Evolutionary conservation across 768 basidiomycete species (phyloP).

Genomic region (Lactifluus subvellereus): DNA sequence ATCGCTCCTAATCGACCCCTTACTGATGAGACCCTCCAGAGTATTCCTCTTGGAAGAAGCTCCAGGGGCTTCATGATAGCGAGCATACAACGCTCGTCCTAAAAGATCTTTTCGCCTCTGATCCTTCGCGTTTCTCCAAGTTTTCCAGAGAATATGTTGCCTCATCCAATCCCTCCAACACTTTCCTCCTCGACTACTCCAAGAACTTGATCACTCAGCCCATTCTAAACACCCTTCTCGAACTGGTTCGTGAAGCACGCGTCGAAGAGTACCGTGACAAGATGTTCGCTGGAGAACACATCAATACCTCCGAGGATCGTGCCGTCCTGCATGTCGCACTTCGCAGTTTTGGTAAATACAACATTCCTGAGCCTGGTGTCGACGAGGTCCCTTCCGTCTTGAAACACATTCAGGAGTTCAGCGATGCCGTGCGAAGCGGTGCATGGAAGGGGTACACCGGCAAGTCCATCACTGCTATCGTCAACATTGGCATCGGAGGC

Average conservation of each 20-base stretch:
- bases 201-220: conserved; percentile 92
- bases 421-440: conserved; percentile 76
- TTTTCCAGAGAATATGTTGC: conserved; percentile 77
- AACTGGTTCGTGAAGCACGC: conserved; percentile 77
- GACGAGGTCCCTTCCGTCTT: conserved; percentile 80
- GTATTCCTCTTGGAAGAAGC: conserved; percentile 85
- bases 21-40: conserved; percentile 41
- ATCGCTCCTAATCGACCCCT: not conserved
- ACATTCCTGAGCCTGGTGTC: conserved; percentile 74
- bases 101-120: conserved; percentile 87
- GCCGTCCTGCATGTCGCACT: conserved; percentile 95
- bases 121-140: conserved; percentile 80
- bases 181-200: conserved; percentile 92
- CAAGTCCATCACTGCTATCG: conserved; percentile 87
- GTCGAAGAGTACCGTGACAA: conserved; percentile 81
- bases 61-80: conserved; percentile 75
- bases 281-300: conserved; percentile 95
- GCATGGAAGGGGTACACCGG: conserved; percentile 97
- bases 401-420: conserved; percentile 87
- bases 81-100: conserved; percentile 72
- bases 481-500: conserved; percentile 99
- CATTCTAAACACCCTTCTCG: conserved; percentile 70
- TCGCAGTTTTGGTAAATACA: conserved; percentile 70
- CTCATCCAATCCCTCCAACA: conserved; percentile 56
- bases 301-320: conserved; percentile 98